A percentile compares a stretch with the other conserved stretches of the same genome.
Evolutionary conservation across 176 grass and related monocot species (phyloP).

Genomic region (Rhynchospora tenuis): DNA sequence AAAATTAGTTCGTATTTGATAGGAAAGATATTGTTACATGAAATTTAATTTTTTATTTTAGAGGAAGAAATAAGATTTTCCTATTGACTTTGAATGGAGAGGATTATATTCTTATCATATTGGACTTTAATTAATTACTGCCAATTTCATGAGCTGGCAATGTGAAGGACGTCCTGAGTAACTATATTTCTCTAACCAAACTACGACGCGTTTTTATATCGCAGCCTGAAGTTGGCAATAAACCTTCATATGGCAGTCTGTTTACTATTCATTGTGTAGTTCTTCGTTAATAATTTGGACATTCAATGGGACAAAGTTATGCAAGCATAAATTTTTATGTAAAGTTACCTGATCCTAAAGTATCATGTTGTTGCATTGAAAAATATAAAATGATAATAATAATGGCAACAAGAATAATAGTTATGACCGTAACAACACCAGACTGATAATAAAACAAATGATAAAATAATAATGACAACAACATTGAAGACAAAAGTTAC

Average conservation of each 20-base stretch:
- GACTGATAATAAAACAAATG: too few relatives aligned
- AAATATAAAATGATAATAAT: too few relatives aligned
- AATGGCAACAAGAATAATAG: too few relatives aligned
- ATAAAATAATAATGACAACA: too few relatives aligned
- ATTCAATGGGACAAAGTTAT: too few relatives aligned
- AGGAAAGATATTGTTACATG: background rate
- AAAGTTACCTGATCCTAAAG: too few relatives aligned
- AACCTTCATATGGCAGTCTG: background rate
- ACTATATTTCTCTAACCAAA: background rate
- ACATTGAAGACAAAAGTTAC: too few relatives aligned
- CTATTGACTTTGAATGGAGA: background rate
- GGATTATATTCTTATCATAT: background rate
- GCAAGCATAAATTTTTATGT: too few relatives aligned
- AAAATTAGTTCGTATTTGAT: background rate
- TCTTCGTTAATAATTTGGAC: background rate
- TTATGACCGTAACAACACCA: too few relatives aligned
- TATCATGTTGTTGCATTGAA: too few relatives aligned
- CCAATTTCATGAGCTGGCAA: background rate
- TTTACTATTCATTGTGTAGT: background rate
- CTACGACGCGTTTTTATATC: background rate
- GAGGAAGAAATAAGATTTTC: background rate
- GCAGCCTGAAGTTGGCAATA: background rate
- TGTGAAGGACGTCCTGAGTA: background rate
- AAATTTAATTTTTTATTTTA: background rate
- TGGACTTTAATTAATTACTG: background rate